Conservation (phyloP, 2,329 filamentous ascomycete species). For the Penicillium hordei region DNA sequence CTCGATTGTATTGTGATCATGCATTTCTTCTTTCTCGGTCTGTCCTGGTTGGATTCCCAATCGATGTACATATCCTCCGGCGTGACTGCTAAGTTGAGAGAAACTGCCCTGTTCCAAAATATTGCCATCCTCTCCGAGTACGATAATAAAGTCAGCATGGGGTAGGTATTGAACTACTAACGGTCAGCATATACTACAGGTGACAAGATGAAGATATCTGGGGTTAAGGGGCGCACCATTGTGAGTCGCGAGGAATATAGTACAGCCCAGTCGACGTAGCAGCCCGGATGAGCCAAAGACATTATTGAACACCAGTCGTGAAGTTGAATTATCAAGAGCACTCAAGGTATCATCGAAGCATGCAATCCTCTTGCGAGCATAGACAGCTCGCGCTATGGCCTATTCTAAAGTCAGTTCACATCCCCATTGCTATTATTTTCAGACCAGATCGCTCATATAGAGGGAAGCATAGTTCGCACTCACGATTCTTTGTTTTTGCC, state of each 20-base stretch:
- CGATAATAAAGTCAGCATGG: background rate
- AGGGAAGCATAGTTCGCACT: background rate
- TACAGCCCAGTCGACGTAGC: slow-evolving; percentile 39
- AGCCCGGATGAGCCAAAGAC: slow-evolving; percentile 46
- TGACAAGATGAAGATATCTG: too few relatives aligned
- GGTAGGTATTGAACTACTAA: background rate
- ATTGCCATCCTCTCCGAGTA: background rate
- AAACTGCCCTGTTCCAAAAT: background rate
- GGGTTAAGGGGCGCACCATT: too few relatives aligned
- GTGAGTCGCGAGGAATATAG: slow-evolving; percentile 49
- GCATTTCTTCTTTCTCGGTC: background rate
- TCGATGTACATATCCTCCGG: background rate
- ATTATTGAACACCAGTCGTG: slow-evolving; percentile 39
- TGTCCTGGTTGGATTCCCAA: too few relatives aligned
- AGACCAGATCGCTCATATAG: background rate
- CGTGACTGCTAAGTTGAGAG: slow-evolving; percentile 15
- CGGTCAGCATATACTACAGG: too few relatives aligned
- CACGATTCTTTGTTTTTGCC: slow-evolving; percentile 46
- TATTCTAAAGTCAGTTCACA: background rate
- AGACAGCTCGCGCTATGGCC: slow-evolving; percentile 45
- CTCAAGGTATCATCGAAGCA: slow-evolving; percentile 47
- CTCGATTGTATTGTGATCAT: background rate
- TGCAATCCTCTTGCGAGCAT: slow-evolving; percentile 43
- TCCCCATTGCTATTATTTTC: too few relatives aligned
- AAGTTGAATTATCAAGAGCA: slow-evolving; percentile 43